These are phyloP conservation scores for Aspergillus ibericus DNA, from an alignment of 2,329 filamentous ascomycete genomes.

Conservation along the genomic window DNA sequence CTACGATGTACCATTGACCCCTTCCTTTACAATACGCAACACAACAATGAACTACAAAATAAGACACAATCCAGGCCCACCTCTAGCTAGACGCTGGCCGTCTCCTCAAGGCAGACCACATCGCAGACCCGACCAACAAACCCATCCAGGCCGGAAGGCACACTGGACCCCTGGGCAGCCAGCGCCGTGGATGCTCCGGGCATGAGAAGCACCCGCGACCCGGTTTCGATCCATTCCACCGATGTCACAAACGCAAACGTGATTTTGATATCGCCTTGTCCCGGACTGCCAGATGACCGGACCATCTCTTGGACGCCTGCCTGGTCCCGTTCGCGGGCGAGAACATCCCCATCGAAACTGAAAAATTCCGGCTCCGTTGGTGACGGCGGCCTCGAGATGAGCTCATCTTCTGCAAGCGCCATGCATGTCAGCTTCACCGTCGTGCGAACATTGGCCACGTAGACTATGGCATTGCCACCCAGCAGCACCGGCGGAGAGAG, in stretches of 20 bases:
- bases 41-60: conserved; percentile 31
- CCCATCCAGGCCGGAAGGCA: conserved; percentile 57
- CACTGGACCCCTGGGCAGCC: conserved; percentile 48
- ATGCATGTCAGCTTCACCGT: conserved; percentile 71
- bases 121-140: conserved; percentile 56
- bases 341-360: conserved; percentile 42
- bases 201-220: conserved; percentile 60
- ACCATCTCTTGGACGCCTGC: conserved; percentile 31
- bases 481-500: conserved; percentile 57
- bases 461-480: conserved; percentile 65
- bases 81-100: not conserved
- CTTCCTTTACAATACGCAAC: conserved; percentile 19
- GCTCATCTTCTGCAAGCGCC: conserved; percentile 35
- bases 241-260: conserved; percentile 59
- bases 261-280: conserved; percentile 43
- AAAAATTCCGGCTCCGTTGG: conserved; percentile 45
- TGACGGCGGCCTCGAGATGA: conserved; percentile 27
- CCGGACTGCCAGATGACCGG: conserved; percentile 19
- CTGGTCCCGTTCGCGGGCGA: conserved; percentile 14
- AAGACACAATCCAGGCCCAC: not conserved
- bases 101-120: conserved; percentile 47
- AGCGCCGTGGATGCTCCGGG: conserved; percentile 54
- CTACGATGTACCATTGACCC: not conserved
- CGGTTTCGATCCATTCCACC: conserved; percentile 58
- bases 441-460: conserved; percentile 82